These are phyloP conservation scores for Chlamydomonas asymmetrica DNA, from an alignment of 139 green algal species.

Conservation along the genomic window DNA sequence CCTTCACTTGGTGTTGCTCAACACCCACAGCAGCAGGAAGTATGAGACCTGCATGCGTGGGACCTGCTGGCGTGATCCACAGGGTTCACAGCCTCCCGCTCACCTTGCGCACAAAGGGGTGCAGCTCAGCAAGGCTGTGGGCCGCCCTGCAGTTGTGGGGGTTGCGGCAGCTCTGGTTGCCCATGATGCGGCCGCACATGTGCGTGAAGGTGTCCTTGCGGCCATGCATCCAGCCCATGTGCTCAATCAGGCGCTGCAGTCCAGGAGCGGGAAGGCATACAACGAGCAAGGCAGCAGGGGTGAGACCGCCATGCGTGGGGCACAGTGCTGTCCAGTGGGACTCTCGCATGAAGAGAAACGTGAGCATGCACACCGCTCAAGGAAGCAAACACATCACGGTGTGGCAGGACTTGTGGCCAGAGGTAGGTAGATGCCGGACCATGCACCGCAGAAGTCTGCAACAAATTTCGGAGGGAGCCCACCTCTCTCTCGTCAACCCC, in stretches of 20 bases:
- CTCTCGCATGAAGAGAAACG: no score
- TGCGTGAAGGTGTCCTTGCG: slow-evolving; percentile 17
- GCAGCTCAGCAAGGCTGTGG: slow-evolving; percentile 20
- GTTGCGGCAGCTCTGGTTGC: background rate
- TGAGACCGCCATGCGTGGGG: background rate
- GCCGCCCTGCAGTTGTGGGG: slow-evolving; percentile 9
- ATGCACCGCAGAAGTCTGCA: background rate
- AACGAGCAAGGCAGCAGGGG: background rate
- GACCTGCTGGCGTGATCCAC: background rate
- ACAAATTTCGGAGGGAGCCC: background rate
- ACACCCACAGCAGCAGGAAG: background rate
- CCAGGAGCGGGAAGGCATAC: background rate
- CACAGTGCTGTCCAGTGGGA: background rate
- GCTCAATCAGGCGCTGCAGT: background rate
- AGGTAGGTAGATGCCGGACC: background rate
- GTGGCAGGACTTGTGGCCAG: no score
- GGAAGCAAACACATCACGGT: no score
- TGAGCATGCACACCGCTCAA: no score
- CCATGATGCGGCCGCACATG: slow-evolving; percentile 28
- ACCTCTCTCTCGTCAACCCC: background rate
- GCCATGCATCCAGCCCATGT: background rate
- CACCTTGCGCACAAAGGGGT: slow-evolving; percentile 31
- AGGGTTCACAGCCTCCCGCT: background rate
- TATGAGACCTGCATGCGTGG: background rate
- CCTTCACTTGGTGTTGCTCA: no score